Conservation (phyloP, 2,329 filamentous ascomycete species). For the Paraphoma sp. region DNA sequence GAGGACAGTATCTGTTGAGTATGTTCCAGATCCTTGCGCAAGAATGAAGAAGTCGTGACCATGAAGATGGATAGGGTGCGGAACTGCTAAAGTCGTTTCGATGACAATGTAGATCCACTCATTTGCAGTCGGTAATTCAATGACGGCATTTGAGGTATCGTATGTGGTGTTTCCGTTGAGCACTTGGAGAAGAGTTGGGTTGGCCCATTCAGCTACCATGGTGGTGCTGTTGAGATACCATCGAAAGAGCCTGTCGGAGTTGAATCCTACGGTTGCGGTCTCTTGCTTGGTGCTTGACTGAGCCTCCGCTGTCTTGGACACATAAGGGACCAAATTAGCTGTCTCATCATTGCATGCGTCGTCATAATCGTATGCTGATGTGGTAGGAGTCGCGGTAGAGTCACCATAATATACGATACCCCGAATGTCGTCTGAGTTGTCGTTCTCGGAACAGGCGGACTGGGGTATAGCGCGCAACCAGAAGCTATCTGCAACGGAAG, state of each 20-base stretch:
- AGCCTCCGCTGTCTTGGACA: constrained; percentile 44
- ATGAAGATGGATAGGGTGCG: constrained; percentile 41
- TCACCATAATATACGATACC: constrained; percentile 49
- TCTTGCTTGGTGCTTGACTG: constrained; percentile 32
- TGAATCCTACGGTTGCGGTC: constrained; percentile 38
- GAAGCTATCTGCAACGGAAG: constrained; percentile 37
- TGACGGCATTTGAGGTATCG: constrained; percentile 36
- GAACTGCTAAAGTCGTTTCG: constrained; percentile 43
- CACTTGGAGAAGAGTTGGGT: constrained; percentile 49
- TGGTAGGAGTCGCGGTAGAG: constrained; percentile 35
- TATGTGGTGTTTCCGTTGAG: constrained; percentile 41
- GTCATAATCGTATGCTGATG: constrained; percentile 41
- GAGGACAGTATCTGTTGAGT: constrained; percentile 16
- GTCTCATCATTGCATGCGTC: constrained; percentile 49
- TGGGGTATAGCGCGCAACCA: constrained; percentile 50
- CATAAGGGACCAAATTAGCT: constrained; percentile 28
- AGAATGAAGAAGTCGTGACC: constrained; percentile 44
- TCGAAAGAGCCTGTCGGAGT: constrained; percentile 45
- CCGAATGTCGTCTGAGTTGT: constrained; percentile 39
- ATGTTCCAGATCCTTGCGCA: constrained; percentile 34
- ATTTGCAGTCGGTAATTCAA: constrained; percentile 28
- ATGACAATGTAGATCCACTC: constrained; percentile 52
- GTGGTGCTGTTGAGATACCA: constrained; percentile 51
- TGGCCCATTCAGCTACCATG: constrained; percentile 47
- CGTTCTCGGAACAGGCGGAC: constrained; percentile 46